Evolutionary conservation across 495 filamentous ascomycete genomes (phyloP), one percentile per base, ranked within the genome.

Genomic region (Jackrogersella minutella): DNA sequence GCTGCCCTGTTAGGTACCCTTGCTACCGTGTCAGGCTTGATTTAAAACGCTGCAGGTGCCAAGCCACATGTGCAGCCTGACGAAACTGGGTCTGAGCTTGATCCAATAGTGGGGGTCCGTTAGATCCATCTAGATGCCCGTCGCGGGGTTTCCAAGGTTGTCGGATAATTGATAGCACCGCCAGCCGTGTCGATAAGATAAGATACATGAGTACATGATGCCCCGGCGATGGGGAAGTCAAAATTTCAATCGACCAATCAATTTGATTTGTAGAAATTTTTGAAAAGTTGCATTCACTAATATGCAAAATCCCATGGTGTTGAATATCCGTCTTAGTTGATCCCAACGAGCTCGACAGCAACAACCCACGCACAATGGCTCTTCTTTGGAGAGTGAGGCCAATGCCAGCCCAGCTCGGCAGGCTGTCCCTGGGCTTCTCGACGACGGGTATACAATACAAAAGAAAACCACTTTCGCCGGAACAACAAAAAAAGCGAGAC

Each of bases 321-420:
- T n/a, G 26, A 30, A 30, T 30, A 30, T 7, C 26, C 7, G 7
- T 7, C 3, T 30, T 7, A 30, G 26, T 30, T 3, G 26, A 30
- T 49, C 39, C 22, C 31, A 17, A 62, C 5, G 51, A 51, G 36
- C 30, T 43, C 33, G 22, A 58, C 44, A 40, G n/a, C 58, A n/a
- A 37, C 56, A 41, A 41, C 28, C 17, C 5, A 11, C 51, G 11
- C 59, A 64, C 47, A 34, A 75, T 75, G 73, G 59, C 72, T 56
- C 52, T 66, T n/a, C n/a, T n/a, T n/a, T n/a, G n/a, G 28, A 57
- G 66, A 61, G 30, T 62, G 56, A 66, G 58, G 57, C 47, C 70
- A 0, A 66, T 73, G 44, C 61, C 66, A 14, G 59, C 62, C 43
- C 68, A 68, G 51, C 46, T 76, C 30, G 58, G 46, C 52, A 69